Evolutionary conservation across 1,284 basidiomycete genomes (phyloP).

Genomic region (Baeospora myosura): DNA sequence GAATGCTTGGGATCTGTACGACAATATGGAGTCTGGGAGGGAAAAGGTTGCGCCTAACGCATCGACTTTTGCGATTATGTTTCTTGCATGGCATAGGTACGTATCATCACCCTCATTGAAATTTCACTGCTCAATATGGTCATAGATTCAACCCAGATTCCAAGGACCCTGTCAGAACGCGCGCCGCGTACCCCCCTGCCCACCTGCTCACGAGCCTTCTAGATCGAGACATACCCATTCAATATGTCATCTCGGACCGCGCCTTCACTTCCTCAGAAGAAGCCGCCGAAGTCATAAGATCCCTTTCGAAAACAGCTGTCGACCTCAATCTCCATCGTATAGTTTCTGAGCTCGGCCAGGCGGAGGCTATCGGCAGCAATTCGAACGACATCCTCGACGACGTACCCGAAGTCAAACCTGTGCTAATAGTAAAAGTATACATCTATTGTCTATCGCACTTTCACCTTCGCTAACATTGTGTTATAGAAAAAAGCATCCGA

Average conservation of each 20-base stretch:
- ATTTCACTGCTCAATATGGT: neutral
- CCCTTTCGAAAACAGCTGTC: conserved; percentile 54
- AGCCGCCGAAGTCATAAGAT: conserved; percentile 45
- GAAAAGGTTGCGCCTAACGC: conserved; percentile 44
- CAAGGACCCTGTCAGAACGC: conserved; percentile 10
- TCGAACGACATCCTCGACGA: conserved; percentile 37
- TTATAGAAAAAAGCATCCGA: conserved; percentile 10
- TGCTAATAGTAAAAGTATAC: conserved; percentile 26
- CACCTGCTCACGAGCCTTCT: conserved; percentile 42
- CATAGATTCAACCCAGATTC: conserved; percentile 35
- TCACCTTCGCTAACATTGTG: neutral
- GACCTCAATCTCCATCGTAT: conserved; percentile 43
- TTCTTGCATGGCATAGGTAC: conserved; percentile 49
- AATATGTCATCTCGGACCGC: conserved; percentile 51
- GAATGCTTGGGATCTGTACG: conserved; percentile 51
- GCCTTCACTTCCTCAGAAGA: conserved; percentile 46
- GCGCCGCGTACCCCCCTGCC: conserved; percentile 20
- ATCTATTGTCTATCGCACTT: neutral
- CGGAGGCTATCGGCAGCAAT: conserved; percentile 36
- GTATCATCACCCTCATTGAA: neutral
- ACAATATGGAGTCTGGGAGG: conserved; percentile 41
- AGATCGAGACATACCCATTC: conserved; percentile 42
- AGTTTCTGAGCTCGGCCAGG: conserved; percentile 49
- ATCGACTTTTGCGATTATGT: conserved; percentile 61
- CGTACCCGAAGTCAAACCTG: conserved; percentile 55